These are phyloP conservation scores for Dioscorea dumetorum DNA, from an alignment of 106 monocot species.

Conservation along the genomic window DNA sequence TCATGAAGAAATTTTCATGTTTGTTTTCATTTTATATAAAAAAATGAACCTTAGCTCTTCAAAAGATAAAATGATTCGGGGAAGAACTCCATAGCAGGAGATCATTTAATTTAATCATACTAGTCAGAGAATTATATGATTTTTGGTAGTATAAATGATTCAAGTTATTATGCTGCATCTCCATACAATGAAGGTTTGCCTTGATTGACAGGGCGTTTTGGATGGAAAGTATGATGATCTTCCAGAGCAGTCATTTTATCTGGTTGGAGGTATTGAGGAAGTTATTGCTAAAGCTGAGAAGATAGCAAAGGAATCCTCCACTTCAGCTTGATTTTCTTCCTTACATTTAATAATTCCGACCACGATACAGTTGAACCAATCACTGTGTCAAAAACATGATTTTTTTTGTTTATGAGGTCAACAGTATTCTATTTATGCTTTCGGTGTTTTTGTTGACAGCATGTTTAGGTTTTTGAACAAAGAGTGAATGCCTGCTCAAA, in stretches of 20 bases:
- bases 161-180: too few relatives aligned
- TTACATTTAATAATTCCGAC: constrained; percentile 8
- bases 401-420: neutral
- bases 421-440: neutral
- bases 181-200: too few relatives aligned
- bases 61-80: too few relatives aligned
- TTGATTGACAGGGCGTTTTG: constrained; percentile 52
- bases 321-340: constrained; percentile 9
- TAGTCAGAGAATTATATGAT: too few relatives aligned
- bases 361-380: constrained; percentile 6
- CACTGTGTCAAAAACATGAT: neutral
- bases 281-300: constrained; percentile 78
- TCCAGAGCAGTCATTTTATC: constrained; percentile 71
- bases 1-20: too few relatives aligned
- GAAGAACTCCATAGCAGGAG: too few relatives aligned
- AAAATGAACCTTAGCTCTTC: too few relatives aligned
- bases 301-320: constrained; percentile 49
- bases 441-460: neutral
- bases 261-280: constrained; percentile 81
- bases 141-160: too few relatives aligned
- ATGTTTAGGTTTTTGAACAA: constrained; percentile 1
- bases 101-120: too few relatives aligned
- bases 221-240: constrained; percentile 79
- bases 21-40: too few relatives aligned
- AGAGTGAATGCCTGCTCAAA: constrained; percentile 2